phyloP scores from a whole-genome alignment of 306 rosid genomes.

The Rosa rugosa region DNA sequence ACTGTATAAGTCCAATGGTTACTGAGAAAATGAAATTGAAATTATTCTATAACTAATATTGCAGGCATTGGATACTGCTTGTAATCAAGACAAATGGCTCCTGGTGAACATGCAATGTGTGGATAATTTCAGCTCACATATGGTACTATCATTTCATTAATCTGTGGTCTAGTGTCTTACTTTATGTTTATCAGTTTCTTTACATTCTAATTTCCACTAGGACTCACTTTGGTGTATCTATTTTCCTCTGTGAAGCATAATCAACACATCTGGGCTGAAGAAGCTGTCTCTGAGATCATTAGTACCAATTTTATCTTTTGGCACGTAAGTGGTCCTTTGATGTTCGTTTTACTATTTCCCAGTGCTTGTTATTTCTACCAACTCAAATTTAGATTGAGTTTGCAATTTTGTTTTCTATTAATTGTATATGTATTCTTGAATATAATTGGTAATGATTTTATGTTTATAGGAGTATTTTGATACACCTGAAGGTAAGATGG shows the following conservation, averaged over 20 bases:
- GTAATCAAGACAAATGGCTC: slow-evolving; percentile 2
- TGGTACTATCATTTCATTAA: neutral
- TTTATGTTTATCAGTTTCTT: neutral
- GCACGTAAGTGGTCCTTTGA: neutral
- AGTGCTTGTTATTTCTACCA: neutral
- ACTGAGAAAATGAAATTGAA: neutral
- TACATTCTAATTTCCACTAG: neutral
- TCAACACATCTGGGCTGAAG: neutral
- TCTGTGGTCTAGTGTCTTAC: neutral
- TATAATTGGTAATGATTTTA: neutral
- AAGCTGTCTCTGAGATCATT: neutral
- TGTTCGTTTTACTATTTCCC: neutral
- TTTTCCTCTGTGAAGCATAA: neutral
- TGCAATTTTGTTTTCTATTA: neutral
- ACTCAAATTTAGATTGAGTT: neutral
- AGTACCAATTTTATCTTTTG: neutral
- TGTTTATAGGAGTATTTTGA: neutral
- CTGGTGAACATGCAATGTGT: neutral
- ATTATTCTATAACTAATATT: neutral
- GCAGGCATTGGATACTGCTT: neutral
- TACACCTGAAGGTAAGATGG: neutral
- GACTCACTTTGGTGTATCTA: neutral
- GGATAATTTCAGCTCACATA: neutral
- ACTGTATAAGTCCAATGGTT: neutral
- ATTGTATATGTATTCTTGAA: neutral